Evolutionary conservation across 306 rosid species (phyloP).

Genomic region (Myrica gale): DNA sequence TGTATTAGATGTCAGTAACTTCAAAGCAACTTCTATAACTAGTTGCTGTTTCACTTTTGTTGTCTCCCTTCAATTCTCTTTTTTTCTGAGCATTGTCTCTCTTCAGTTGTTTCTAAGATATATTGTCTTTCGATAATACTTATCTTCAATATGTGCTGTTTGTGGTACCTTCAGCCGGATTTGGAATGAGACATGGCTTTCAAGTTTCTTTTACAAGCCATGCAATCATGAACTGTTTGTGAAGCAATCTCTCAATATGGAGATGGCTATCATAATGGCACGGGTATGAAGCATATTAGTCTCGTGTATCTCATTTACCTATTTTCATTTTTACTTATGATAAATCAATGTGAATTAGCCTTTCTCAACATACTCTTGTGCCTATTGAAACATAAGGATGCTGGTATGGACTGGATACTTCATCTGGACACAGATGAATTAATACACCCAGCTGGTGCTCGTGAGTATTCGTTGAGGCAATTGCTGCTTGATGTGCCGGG

Average conservation of each 20-base stretch:
- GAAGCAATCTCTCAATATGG: constrained; percentile 99
- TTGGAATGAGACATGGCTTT: constrained; percentile 97
- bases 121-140: constrained; percentile 16
- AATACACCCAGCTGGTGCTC: constrained; percentile 88
- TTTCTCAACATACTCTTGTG: constrained; percentile 16
- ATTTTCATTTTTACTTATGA: neutral
- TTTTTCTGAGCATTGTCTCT: neutral
- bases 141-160: constrained; percentile 11
- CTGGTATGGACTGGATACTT: constrained; percentile 96
- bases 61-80: neutral
- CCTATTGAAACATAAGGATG: constrained; percentile 53
- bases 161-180: constrained; percentile 72
- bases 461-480: constrained; percentile 86
- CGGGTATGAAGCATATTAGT: constrained; percentile 60
- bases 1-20: neutral
- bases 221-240: constrained; percentile 98
- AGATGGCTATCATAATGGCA: constrained; percentile 98
- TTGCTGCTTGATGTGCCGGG: constrained; percentile 85
- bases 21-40: neutral
- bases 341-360: constrained; percentile 4
- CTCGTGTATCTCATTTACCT: constrained; percentile 12
- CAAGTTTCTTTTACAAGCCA: constrained; percentile 95
- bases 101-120: constrained; percentile 14
- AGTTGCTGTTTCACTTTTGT: neutral
- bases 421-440: constrained; percentile 97